Conservation (phyloP, 306 rosid species). For the Spatholobus suberectus region DNA sequence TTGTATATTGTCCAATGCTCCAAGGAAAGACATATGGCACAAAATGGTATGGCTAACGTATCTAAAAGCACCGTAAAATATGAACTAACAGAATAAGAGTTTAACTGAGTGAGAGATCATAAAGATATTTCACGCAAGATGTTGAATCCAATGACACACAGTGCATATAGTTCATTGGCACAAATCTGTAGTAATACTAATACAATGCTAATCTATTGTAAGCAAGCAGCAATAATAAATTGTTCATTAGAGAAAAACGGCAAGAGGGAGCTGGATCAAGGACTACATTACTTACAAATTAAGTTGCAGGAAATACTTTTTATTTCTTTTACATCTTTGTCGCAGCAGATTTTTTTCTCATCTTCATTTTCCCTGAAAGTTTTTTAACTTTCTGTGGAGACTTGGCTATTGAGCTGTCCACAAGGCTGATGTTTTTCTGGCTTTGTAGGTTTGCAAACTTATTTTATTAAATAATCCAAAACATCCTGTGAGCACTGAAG, state of each 20-base stretch:
- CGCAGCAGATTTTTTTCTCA: slow-evolving; percentile 36
- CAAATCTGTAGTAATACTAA: slow-evolving; percentile 5
- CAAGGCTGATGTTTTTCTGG: slow-evolving; percentile 47
- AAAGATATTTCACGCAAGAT: neutral
- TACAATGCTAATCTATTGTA: neutral
- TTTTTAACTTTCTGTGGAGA: slow-evolving; percentile 39
- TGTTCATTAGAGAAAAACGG: slow-evolving; percentile 1
- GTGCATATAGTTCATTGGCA: neutral
- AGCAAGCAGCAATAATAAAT: slow-evolving; percentile 15
- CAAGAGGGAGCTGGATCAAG: slow-evolving; percentile 15
- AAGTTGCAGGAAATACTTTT: slow-evolving; percentile 15
- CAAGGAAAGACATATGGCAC: neutral
- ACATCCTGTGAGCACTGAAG: slow-evolving; percentile 66
- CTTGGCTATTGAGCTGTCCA: slow-evolving; percentile 45
- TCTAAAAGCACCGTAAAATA: neutral
- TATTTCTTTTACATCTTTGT: slow-evolving; percentile 33
- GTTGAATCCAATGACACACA: slow-evolving; percentile 3
- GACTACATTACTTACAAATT: slow-evolving; percentile 18
- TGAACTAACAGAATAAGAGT: slow-evolving; percentile 2
- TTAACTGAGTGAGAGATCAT: slow-evolving; percentile 1
- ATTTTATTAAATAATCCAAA: slow-evolving; percentile 77
- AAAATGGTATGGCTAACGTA: neutral
- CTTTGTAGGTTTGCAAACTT: slow-evolving; percentile 68
- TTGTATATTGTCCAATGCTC: neutral
- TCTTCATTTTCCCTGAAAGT: slow-evolving; percentile 42